Evolutionary conservation across 2,329 filamentous ascomycete genomes (phyloP).

Genomic region (Dactylella cylindrospora): DNA sequence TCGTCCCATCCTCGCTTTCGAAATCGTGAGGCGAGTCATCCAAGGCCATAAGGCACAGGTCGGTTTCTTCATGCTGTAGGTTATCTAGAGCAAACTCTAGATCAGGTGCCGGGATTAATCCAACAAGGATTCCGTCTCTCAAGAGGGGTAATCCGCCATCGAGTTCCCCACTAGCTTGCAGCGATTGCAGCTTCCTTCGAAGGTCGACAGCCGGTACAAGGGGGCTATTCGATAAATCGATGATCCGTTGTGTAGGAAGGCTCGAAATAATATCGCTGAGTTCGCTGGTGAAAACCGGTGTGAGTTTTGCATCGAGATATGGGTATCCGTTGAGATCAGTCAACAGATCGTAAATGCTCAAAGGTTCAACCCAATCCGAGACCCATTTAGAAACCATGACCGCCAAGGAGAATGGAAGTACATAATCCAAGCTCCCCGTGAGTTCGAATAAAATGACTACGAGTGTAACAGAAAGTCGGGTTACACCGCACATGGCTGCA

Average conservation of each 20-base stretch:
- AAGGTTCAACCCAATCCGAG: conserved; percentile 87
- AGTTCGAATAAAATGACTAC: conserved; percentile 95
- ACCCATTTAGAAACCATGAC: conserved; percentile 98
- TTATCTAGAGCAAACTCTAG: conserved; percentile 89
- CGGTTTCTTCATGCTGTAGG: conserved; percentile 71
- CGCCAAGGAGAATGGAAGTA: conserved; percentile 87
- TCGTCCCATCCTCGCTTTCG: conserved; percentile 62
- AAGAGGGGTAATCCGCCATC: conserved; percentile 90
- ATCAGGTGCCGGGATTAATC: conserved; percentile 89
- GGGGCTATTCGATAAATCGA: conserved; percentile 83
- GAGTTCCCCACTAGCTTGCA: conserved; percentile 83
- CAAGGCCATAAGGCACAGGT: conserved; percentile 76
- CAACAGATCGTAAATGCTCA: conserved; percentile 91
- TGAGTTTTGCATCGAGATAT: conserved; percentile 94
- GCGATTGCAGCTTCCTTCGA: conserved; percentile 74
- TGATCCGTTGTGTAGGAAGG: conserved; percentile 72
- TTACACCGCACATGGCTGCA: conserved; percentile 97
- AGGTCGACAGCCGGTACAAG: conserved; percentile 75
- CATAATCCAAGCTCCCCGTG: conserved; percentile 91
- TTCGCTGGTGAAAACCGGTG: conserved; percentile 84
- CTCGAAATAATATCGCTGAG: conserved; percentile 82
- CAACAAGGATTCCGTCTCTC: conserved; percentile 75
- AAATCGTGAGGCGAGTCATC: conserved; percentile 58
- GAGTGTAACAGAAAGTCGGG: conserved; percentile 85
- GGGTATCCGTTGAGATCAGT: conserved; percentile 98